phyloP scores from a whole-genome alignment of 2,329 filamentous ascomycete species.

The Dactylellina cionopaga region DNA sequence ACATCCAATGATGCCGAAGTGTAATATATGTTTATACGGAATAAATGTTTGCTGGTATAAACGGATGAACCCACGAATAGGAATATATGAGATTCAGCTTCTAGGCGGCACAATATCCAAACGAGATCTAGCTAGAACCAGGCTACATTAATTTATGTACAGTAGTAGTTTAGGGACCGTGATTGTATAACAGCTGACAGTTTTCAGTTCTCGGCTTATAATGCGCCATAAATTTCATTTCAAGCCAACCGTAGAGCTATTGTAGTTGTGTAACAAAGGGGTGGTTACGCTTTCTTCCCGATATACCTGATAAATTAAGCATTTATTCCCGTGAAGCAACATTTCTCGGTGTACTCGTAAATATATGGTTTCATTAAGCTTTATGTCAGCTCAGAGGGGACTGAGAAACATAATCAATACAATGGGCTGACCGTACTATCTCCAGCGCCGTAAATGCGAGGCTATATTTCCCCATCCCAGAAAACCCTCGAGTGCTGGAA shows the following conservation, averaged over 20 bases:
- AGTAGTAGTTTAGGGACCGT: too few species aligned
- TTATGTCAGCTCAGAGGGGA: too few species aligned
- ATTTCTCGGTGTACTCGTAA: neutral
- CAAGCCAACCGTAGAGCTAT: neutral
- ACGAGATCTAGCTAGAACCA: neutral
- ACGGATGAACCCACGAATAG: neutral
- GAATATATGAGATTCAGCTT: neutral
- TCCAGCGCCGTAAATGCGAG: neutral
- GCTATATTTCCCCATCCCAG: neutral
- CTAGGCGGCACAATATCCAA: neutral
- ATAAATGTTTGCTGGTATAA: neutral
- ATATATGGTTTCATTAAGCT: neutral
- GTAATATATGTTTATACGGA: neutral
- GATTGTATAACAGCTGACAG: neutral
- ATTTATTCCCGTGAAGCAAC: neutral
- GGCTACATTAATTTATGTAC: neutral
- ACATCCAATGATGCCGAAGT: neutral
- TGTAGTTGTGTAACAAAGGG: neutral
- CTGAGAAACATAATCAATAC: neutral
- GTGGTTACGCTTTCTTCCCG: too few species aligned
- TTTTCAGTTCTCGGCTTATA: neutral
- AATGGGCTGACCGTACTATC: neutral
- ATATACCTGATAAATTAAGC: neutral
- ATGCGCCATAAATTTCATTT: neutral
- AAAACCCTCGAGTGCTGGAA: slow-evolving; percentile 19